Percentiles rank a stretch among this genome's conserved stretches.
phyloP scores from a whole-genome alignment of 169 alveolate species.

The Amoebophrya sp. region DNA sequence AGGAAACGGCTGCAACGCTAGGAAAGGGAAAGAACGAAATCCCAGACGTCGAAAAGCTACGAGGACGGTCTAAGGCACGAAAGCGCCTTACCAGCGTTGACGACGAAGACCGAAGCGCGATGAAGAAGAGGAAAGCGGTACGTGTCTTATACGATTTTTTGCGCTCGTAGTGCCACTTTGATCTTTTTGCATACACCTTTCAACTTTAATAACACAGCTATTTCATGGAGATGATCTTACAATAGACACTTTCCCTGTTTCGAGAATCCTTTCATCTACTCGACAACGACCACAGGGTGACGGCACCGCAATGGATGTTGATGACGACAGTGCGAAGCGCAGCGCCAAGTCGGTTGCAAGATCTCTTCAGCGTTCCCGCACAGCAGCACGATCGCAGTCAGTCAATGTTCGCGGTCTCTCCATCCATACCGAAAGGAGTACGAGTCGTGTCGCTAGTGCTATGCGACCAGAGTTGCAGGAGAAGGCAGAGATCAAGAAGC shows the following conservation, averaged over 20 bases:
- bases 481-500: not conserved
- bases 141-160: not conserved
- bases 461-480: not conserved
- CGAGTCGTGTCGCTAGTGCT: conserved; percentile 38
- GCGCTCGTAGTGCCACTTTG: too few species aligned
- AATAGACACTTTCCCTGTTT: too few species aligned
- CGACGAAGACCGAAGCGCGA: conserved; percentile 27
- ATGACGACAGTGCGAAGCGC: not conserved
- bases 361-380: conserved; percentile 42
- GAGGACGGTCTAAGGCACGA: conserved; percentile 36
- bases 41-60: not conserved
- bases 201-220: too few species aligned
- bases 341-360: conserved; percentile 39
- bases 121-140: not conserved
- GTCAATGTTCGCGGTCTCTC: conserved; percentile 39
- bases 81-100: conserved; percentile 39
- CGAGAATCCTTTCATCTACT: too few species aligned
- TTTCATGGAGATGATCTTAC: too few species aligned
- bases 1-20: conserved; percentile 17
- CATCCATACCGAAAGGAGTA: conserved; percentile 46
- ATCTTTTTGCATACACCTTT: too few species aligned
- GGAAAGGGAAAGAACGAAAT: not conserved
- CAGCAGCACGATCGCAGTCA: conserved; percentile 39
- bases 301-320: not conserved
- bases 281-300: not conserved